A percentile compares a stretch with the other conserved stretches of the same genome.
These are phyloP conservation scores for Glonium stellatum DNA, from an alignment of 495 filamentous ascomycete genomes.

Conservation along the genomic window DNA sequence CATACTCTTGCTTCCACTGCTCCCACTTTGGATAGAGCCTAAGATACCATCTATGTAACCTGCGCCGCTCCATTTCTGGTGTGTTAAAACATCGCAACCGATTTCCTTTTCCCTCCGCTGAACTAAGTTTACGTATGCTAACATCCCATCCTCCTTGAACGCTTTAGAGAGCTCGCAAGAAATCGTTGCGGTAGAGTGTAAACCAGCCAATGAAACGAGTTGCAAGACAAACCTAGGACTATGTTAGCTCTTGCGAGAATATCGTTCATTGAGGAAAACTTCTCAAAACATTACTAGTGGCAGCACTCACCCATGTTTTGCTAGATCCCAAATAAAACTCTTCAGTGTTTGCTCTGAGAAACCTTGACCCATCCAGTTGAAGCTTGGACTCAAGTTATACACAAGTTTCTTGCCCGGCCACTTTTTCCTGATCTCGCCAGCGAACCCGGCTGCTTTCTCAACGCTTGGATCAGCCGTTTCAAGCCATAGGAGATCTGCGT, in stretches of 20 bases:
- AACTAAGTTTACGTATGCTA: constrained; percentile 86
- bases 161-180: constrained; percentile 72
- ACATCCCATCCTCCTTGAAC: constrained; percentile 90
- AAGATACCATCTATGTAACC: constrained; percentile 88
- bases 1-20: constrained; percentile 42
- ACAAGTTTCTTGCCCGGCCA: constrained; percentile 80
- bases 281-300: not conserved
- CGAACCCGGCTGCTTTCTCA: constrained; percentile 64
- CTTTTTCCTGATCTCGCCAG: constrained; percentile 57
- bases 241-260: not conserved
- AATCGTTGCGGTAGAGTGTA: constrained; percentile 84
- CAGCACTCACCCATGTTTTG: constrained; percentile 62
- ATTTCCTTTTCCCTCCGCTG: constrained; percentile 86
- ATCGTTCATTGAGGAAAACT: too few relatives aligned
- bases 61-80: constrained; percentile 97
- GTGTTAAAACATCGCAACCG: constrained; percentile 89
- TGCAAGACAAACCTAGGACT: constrained; percentile 70
- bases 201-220: constrained; percentile 81
- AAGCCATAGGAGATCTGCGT: constrained; percentile 93
- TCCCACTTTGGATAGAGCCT: constrained; percentile 86
- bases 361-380: constrained; percentile 97
- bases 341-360: constrained; percentile 72
- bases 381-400: constrained; percentile 91
- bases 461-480: constrained; percentile 89
- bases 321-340: constrained; percentile 93